These are phyloP conservation scores for Jaapia argillacea DNA, from an alignment of 768 basidiomycete species.

Conservation along the genomic window DNA sequence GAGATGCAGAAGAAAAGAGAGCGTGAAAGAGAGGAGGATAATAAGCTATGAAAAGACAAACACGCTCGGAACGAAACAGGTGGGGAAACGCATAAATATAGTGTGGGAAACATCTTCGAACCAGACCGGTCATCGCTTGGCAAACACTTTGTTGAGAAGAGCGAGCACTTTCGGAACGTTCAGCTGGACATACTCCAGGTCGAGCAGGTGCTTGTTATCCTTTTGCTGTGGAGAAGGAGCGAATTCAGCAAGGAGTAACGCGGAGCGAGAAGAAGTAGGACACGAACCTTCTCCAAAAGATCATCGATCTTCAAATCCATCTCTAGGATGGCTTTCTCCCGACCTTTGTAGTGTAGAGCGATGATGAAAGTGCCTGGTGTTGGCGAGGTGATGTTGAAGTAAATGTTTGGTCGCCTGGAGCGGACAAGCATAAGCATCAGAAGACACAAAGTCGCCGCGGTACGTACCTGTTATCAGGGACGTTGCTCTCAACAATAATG, in stretches of 20 bases:
- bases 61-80: neutral
- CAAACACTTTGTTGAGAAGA: conserved; percentile 89
- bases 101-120: neutral
- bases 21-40: neutral
- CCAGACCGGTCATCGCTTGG: conserved; percentile 52
- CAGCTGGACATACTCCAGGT: conserved; percentile 95
- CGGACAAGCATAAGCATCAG: conserved; percentile 5
- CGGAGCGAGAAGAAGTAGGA: neutral
- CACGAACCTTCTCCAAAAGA: conserved; percentile 83
- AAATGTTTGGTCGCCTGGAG: conserved; percentile 87
- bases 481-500: conserved; percentile 98
- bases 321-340: conserved; percentile 98
- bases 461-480: conserved; percentile 90
- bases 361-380: conserved; percentile 98
- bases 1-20: neutral
- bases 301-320: conserved; percentile 99
- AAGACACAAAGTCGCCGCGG: conserved; percentile 1
- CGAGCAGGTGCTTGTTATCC: conserved; percentile 93
- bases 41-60: neutral
- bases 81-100: neutral
- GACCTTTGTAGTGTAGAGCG: conserved; percentile 95
- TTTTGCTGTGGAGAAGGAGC: conserved; percentile 64
- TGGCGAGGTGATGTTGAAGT: conserved; percentile 97
- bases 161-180: conserved; percentile 93
- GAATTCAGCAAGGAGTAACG: conserved; percentile 4